phyloP scores from a whole-genome alignment of 345 rosid species.

The Isatis tinctoria region DNA sequence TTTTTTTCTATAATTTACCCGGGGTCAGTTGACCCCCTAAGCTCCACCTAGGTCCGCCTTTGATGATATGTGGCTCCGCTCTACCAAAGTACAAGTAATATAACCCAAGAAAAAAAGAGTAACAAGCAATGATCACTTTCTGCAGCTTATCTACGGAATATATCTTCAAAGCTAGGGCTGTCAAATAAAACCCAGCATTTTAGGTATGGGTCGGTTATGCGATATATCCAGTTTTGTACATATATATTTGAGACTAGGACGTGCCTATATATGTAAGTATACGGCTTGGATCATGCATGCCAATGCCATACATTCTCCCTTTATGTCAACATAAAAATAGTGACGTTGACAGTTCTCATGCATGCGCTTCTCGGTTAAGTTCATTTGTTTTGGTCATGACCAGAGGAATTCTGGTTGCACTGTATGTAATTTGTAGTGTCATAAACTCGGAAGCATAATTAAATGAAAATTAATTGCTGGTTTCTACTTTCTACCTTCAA shows the following conservation, averaged over 20 bases:
- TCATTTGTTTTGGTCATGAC: not conserved
- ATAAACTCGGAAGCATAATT: not conserved
- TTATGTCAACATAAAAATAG: not conserved
- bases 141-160: not conserved
- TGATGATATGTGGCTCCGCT: not conserved
- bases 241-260: conserved; percentile 1
- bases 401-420: not conserved
- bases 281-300: conserved; percentile 16
- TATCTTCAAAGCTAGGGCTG: not conserved
- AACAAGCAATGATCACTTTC: not conserved
- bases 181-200: not conserved
- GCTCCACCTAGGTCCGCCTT: too few species aligned
- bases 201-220: conserved; percentile 30
- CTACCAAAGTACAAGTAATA: not conserved
- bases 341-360: not conserved
- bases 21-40: too few species aligned
- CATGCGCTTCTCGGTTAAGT: not conserved
- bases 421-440: not conserved
- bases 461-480: not conserved
- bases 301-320: not conserved
- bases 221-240: not conserved
- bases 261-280: not conserved
- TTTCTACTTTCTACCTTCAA: not conserved
- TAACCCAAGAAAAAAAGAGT: not conserved
- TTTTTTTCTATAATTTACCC: too few species aligned